These are phyloP conservation scores for Raphanus hybrid DNA, from an alignment of 441 rosid species.

Conservation along the genomic window DNA sequence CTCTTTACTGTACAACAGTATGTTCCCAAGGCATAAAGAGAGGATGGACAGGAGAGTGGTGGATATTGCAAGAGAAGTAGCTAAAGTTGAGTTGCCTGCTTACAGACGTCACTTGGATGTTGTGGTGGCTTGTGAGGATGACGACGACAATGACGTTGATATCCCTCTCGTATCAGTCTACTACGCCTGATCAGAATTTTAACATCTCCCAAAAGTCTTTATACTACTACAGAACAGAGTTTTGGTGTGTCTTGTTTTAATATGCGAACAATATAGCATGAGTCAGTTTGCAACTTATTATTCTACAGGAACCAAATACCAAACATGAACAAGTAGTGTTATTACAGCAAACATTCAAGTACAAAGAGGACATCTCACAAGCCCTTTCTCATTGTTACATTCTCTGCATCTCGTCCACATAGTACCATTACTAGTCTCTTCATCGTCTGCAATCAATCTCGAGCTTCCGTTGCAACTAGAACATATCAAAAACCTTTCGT, in stretches of 20 bases:
- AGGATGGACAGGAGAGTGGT: slow-evolving; percentile 83
- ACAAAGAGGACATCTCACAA: slow-evolving; percentile 75
- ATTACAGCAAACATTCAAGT: slow-evolving; percentile 19
- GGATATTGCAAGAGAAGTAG: slow-evolving; percentile 86
- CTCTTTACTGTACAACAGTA: slow-evolving; percentile 77
- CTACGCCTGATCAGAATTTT: slow-evolving; percentile 51
- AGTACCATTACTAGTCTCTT: slow-evolving; percentile 41
- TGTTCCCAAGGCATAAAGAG: slow-evolving; percentile 87
- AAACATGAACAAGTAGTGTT: too few relatives aligned
- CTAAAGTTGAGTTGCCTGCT: slow-evolving; percentile 75
- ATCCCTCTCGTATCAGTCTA: slow-evolving; percentile 87
- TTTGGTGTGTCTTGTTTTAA: slow-evolving; percentile 25
- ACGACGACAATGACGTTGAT: slow-evolving; percentile 81
- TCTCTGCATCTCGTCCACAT: slow-evolving; percentile 56
- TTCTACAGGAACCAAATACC: too few relatives aligned
- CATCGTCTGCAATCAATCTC: slow-evolving; percentile 49
- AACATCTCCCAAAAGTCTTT: slow-evolving; percentile 4
- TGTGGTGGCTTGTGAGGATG: slow-evolving; percentile 91
- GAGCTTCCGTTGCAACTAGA: slow-evolving; percentile 73
- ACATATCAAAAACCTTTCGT: slow-evolving; percentile 71
- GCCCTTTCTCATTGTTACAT: slow-evolving; percentile 83
- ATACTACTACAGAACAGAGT: slow-evolving; percentile 25
- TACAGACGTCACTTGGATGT: slow-evolving; percentile 80
- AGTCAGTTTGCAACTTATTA: background rate
- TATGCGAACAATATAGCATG: background rate